These are phyloP conservation scores for Oenanthe javanica DNA, from an alignment of 140 eudicot genomes.

Conservation along the genomic window DNA sequence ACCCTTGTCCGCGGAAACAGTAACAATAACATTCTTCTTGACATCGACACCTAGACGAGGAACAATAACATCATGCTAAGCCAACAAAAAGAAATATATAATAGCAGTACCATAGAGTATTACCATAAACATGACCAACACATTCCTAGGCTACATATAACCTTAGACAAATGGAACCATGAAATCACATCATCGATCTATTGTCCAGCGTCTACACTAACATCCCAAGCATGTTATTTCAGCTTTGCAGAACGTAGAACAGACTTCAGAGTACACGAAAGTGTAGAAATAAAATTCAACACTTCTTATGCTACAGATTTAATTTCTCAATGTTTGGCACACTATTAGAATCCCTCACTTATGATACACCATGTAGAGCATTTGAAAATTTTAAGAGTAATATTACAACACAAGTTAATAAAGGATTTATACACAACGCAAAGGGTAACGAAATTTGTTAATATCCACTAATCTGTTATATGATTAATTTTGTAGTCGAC, in stretches of 20 bases:
- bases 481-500: neutral
- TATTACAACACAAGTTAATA: neutral
- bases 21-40: constrained; percentile 85
- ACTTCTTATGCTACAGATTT: neutral
- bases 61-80: neutral
- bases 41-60: constrained; percentile 60
- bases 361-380: neutral
- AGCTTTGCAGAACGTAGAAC: neutral
- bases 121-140: neutral
- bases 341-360: neutral
- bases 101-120: neutral
- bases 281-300: neutral
- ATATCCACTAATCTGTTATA: neutral
- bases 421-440: neutral
- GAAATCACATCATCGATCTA: neutral
- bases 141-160: neutral
- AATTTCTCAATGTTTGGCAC: neutral
- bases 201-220: neutral
- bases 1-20: constrained; percentile 94
- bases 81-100: neutral
- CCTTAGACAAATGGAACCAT: neutral
- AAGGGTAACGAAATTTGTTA: neutral
- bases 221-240: neutral
- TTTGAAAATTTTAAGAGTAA: neutral
- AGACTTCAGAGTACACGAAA: neutral